Base-by-base conservation (phyloP, 202 grass and related monocot species). In the Eragrostis tef region DNA sequence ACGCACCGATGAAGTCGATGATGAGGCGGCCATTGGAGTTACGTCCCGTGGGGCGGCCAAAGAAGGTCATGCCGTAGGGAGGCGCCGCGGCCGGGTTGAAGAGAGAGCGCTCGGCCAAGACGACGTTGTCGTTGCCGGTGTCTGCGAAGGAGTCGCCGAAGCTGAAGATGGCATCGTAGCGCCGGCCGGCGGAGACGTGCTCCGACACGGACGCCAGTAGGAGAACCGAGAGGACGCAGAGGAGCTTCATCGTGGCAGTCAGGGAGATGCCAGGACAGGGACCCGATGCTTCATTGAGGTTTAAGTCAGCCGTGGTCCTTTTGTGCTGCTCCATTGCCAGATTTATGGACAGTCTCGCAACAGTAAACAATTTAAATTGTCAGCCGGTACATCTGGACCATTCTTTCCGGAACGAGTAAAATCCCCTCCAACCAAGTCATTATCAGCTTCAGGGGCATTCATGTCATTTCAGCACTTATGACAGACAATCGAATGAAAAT, bases 81-180 rank as follows among this genome's bases (percentile, higher is more conserved):
- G 22, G 67, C 34, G 20, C 24, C 0, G 79, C 46, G 1, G 74
- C 11, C 0, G 65, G 79, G 6, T 47, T 19, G 0, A 11, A 0
- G 2, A 79, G 45, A 16, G 67, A 64, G 58, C 17, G 48, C 48
- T 6, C 57, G 9, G 56, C 17, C 11, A 85, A 66, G 45, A 86
- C 58, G 48, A 39, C 19, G 59, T 21, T 1, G 76, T 9, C 68
- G 61, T 94, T 94, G 19, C 92, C 92, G 42, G 92, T 88, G 80
- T 94, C 92, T 25, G 83, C 29, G 51, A 71, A 85, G 22, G 89
- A 94, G 89, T 94, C 87, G 11, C 92, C 92, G 53, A 94, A 92
- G 87, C 49, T 88, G 54, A 92, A 90, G 59, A 94, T 88, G 50
- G 89, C 77, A 11, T 47, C 63, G 12, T 92, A 89, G 61, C 57